These are phyloP conservation scores for Pyrenochaeta sp. DNA, from an alignment of 2,329 filamentous ascomycete genomes.

Conservation along the genomic window DNA sequence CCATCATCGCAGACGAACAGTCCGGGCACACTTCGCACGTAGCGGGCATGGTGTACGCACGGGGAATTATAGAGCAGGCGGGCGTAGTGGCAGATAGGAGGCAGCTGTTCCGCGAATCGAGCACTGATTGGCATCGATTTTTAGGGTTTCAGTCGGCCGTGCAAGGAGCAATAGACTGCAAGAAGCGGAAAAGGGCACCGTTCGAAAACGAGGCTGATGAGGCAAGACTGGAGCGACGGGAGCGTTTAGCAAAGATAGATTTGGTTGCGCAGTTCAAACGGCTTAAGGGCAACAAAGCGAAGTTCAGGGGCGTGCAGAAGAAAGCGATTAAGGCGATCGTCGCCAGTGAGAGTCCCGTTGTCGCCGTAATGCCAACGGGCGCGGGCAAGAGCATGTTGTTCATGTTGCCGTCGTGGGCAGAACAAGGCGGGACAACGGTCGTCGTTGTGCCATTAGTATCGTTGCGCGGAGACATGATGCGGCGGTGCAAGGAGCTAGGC, in stretches of 20 bases:
- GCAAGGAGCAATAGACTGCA: neutral
- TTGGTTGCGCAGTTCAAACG: conserved; percentile 10
- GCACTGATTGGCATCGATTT: conserved; percentile 26
- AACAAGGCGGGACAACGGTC: conserved; percentile 18
- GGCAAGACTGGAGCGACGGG: conserved; percentile 5
- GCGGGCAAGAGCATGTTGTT: conserved; percentile 38
- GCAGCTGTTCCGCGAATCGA: conserved; percentile 15
- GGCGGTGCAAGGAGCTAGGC: conserved; percentile 15
- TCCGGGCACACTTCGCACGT: conserved; percentile 14
- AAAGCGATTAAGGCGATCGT: conserved; percentile 26
- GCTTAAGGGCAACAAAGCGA: conserved; percentile 15
- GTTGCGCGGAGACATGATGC: conserved; percentile 27
- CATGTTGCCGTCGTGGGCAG: conserved; percentile 30
- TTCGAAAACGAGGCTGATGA: conserved; percentile 15
- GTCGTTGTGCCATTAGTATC: conserved; percentile 30
- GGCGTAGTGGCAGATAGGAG: conserved; percentile 11
- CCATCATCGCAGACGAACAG: conserved; percentile 12
- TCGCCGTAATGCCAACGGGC: conserved; percentile 30
- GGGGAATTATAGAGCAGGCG: conserved; percentile 18
- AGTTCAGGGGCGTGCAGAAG: conserved; percentile 26
- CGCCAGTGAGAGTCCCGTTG: conserved; percentile 19
- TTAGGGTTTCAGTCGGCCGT: conserved; percentile 14
- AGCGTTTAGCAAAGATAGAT: conserved; percentile 12
- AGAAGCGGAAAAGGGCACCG: conserved; percentile 11
- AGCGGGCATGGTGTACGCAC: conserved; percentile 16